Conservation (phyloP, 768 basidiomycete species). For the Sporobolomyces roseus region DNA sequence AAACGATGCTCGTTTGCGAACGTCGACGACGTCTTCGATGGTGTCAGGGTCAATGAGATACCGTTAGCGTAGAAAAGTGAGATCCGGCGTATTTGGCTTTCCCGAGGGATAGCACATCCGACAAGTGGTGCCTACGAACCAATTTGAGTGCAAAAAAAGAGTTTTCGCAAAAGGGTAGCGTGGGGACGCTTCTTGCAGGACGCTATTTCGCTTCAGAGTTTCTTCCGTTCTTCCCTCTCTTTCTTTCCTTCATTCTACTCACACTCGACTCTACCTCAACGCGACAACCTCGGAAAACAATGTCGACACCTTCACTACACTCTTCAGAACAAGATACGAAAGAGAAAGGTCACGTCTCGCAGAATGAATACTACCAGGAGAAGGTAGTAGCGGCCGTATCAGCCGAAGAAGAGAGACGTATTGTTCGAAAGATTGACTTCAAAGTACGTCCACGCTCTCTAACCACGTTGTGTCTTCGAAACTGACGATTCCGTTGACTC, state of each 20-base stretch:
- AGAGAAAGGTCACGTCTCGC: slow-evolving; percentile 10
- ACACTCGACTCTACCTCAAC: not conserved
- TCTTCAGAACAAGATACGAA: slow-evolving; percentile 17
- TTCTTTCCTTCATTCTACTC: not conserved
- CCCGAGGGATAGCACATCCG: too few species aligned
- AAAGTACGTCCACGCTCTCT: slow-evolving; percentile 7
- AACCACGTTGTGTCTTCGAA: not conserved
- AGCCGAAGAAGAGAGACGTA: slow-evolving; percentile 55
- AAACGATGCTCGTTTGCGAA: too few species aligned
- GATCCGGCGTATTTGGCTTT: too few species aligned
- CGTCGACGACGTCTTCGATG: too few species aligned
- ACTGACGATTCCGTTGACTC: not conserved
- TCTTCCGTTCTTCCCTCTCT: not conserved
- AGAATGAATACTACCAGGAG: slow-evolving; percentile 2
- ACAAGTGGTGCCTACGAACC: too few species aligned
- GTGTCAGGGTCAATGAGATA: too few species aligned
- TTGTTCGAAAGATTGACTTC: slow-evolving; percentile 61
- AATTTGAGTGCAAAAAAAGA: too few species aligned
- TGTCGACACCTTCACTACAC: too few species aligned
- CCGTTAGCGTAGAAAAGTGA: too few species aligned
- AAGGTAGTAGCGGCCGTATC: slow-evolving; percentile 47
- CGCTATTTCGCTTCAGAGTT: not conserved
- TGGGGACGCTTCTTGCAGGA: not conserved
- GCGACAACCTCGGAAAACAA: slow-evolving; percentile 19
- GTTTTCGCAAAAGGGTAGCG: too few species aligned